These are phyloP conservation scores for Leptographium procerum DNA, from an alignment of 2,329 filamentous ascomycete genomes.

Conservation along the genomic window DNA sequence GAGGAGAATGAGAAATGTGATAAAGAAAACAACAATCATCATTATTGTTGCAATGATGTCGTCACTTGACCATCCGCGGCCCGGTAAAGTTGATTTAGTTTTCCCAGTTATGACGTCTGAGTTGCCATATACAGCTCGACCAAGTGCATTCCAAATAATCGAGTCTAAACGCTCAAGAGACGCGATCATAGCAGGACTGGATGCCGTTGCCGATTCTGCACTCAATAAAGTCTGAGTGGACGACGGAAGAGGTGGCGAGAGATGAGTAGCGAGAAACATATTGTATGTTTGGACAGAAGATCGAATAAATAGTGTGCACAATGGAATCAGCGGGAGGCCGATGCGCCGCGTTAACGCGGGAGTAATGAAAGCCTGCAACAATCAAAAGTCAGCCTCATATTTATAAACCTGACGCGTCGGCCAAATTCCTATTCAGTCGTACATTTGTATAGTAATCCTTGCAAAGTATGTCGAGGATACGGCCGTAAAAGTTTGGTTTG, in stretches of 20 bases:
- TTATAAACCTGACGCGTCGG: too few relatives aligned
- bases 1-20: slow-evolving; percentile 73
- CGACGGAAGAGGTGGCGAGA: slow-evolving; percentile 60
- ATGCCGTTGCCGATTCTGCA: slow-evolving; percentile 44
- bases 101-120: slow-evolving; percentile 21
- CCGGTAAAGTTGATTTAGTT: slow-evolving; percentile 15
- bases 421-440: too few relatives aligned
- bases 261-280: slow-evolving; percentile 87
- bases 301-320: slow-evolving; percentile 91
- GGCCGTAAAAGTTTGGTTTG: slow-evolving; percentile 76
- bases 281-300: slow-evolving; percentile 93
- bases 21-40: slow-evolving; percentile 78
- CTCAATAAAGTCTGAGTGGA: slow-evolving; percentile 55
- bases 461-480: slow-evolving; percentile 84
- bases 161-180: slow-evolving; percentile 70
- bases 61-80: slow-evolving; percentile 44
- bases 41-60: slow-evolving; percentile 65
- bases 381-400: background rate
- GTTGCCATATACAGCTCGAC: slow-evolving; percentile 57
- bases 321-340: slow-evolving; percentile 79
- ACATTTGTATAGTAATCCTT: slow-evolving; percentile 98
- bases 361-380: slow-evolving; percentile 65
- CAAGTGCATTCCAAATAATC: slow-evolving; percentile 65
- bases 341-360: slow-evolving; percentile 83
- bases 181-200: slow-evolving; percentile 64